These are phyloP conservation scores for Metschnikowia similis DNA, from an alignment of 805 yeast species.

Conservation along the genomic window DNA sequence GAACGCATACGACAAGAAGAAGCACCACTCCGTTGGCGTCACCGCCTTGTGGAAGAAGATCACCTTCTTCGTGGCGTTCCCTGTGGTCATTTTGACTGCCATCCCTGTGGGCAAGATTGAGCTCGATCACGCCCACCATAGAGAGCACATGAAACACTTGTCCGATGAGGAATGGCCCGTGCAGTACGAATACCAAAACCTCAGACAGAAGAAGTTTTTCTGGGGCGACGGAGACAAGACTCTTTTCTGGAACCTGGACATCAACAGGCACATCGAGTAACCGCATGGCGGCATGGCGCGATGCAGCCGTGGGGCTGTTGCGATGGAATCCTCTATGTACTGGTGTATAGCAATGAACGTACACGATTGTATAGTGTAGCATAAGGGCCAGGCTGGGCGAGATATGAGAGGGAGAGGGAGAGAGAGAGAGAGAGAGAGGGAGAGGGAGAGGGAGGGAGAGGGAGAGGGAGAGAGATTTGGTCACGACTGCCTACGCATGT, in stretches of 20 bases:
- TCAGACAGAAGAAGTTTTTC: conserved; percentile 84
- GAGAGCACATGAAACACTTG: conserved; percentile 67
- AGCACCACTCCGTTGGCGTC: conserved; percentile 76
- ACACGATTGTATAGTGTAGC: background rate
- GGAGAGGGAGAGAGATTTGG: too few species aligned
- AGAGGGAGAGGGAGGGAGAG: too few species aligned
- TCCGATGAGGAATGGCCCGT: conserved; percentile 91
- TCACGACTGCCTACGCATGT: too few species aligned
- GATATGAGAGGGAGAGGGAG: too few species aligned
- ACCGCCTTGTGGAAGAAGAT: conserved; percentile 82
- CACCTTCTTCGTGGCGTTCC: conserved; percentile 74
- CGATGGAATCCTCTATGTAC: too few species aligned
- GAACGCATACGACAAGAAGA: conserved; percentile 57
- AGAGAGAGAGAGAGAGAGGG: too few species aligned
- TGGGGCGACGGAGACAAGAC: conserved; percentile 99
- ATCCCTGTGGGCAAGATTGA: conserved; percentile 80
- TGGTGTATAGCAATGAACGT: background rate
- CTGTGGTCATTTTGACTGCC: conserved; percentile 73
- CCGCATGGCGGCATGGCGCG: too few species aligned
- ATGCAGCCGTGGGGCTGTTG: too few species aligned
- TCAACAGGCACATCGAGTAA: conserved; percentile 74
- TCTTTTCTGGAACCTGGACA: conserved; percentile 89
- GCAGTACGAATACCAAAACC: conserved; percentile 87
- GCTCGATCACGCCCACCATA: conserved; percentile 85
- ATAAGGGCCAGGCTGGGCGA: too few species aligned